These are phyloP conservation scores for Neopestalotiopsis rosae DNA, from an alignment of 2,329 filamentous ascomycete genomes.

Conservation along the genomic window DNA sequence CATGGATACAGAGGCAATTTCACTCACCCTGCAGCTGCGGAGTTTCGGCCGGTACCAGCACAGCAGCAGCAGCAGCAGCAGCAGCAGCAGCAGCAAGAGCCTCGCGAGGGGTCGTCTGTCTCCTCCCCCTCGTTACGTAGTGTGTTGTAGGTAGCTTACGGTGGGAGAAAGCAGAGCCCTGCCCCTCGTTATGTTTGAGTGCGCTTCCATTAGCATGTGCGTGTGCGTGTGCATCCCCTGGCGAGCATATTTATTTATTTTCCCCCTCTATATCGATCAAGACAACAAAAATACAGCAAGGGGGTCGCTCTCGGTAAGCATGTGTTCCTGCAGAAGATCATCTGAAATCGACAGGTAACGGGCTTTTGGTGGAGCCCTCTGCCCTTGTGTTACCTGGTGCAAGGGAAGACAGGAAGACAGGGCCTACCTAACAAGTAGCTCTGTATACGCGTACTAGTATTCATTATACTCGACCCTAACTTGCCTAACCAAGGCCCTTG, in stretches of 20 bases:
- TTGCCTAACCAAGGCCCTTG: neutral
- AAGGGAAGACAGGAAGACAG: neutral
- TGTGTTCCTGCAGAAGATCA: conserved; percentile 14
- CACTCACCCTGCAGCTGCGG: neutral
- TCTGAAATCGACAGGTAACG: conserved; percentile 4
- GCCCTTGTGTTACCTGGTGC: neutral
- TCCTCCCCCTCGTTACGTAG: neutral
- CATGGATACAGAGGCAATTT: conserved; percentile 1
- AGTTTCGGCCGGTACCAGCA: neutral
- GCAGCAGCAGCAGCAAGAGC: neutral
- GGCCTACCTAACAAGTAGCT: too few relatives aligned
- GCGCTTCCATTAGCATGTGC: neutral
- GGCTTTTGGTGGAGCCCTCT: neutral
- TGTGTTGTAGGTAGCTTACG: neutral
- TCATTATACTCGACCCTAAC: neutral
- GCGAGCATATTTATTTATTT: neutral
- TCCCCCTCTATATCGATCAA: too few relatives aligned
- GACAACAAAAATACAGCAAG: neutral
- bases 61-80: neutral
- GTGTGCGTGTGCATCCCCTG: neutral
- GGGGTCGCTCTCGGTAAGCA: neutral
- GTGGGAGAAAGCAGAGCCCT: neutral
- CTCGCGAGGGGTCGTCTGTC: neutral
- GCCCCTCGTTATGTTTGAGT: neutral
- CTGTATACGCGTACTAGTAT: too few relatives aligned